Base-by-base conservation (phyloP, 306 rosid species). In the Cucurbita argyrosperma region DNA sequence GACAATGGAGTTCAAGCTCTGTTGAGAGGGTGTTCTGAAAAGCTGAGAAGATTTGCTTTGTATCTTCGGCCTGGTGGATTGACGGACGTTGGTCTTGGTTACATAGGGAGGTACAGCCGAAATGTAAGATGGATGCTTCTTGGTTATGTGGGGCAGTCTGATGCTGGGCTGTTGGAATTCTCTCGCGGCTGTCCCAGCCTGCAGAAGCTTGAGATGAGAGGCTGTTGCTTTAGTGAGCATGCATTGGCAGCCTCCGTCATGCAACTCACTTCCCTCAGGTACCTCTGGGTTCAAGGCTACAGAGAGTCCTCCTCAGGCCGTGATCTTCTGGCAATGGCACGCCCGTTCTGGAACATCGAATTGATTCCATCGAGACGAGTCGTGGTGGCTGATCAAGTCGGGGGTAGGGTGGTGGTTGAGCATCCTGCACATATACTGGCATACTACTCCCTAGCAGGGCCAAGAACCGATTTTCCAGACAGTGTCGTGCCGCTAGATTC, bases 61-160 rank as follows among this genome's bases (percentile, higher is more conserved):
- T 94, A 94, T 79, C 92, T 94, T 57, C 85, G 97, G 35, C 82
- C 87, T 9, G 96, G 99, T 12, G 97, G 96, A 8, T 78, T 94
- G 82, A 88, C 95, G 1, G 92, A 94, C 70, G 76, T 80, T 35
- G 99, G 99, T 16, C 90, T 94, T 1, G 78, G 89, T 40, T 94
- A 89, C 78, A 80, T 94, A 38, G 99, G 99, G 18, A 81, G 65
- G 76, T 85, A 91, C 80, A 94, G 99, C 80, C 92, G 81, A 50
- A 87, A 94, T 47, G 87, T 94, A 76, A 91, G 99, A 78, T 94
- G 99, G 99, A 94, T 94, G 96, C 97, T 94, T 72, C 90, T 94
- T 18, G 99, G 99, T 47, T 89, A 82, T 64, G 96, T 91, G 21
- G 99, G 99, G 8, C 90, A 87, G 58, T 79, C 96, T 15, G 99